Evolutionary conservation across 1,284 basidiomycete species (phyloP).

Genomic region (Termitomyces sp.): DNA sequence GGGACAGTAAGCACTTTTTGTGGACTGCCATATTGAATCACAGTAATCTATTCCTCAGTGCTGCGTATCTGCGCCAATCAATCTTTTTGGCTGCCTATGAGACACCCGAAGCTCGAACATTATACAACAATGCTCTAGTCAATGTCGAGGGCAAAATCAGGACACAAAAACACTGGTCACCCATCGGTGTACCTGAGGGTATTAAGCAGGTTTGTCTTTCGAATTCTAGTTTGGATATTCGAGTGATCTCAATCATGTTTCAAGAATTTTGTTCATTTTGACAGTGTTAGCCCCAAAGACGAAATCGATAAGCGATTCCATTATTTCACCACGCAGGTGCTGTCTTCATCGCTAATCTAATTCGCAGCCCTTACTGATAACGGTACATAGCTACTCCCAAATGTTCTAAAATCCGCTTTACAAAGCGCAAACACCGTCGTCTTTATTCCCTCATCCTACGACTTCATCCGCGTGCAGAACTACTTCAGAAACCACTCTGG

Average conservation of each 20-base stretch:
- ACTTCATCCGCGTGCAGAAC: conserved; percentile 91
- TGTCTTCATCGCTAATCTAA: conserved; percentile 14
- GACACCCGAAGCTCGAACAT: conserved; percentile 79
- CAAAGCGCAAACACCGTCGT: conserved; percentile 84
- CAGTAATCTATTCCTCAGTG: conserved; percentile 7
- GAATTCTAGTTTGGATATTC: neutral
- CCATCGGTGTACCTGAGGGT: conserved; percentile 74
- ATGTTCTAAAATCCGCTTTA: conserved; percentile 85
- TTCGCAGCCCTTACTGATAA: neutral
- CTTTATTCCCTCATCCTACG: conserved; percentile 93
- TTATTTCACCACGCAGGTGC: conserved; percentile 81
- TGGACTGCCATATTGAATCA: neutral
- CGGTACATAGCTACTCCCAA: conserved; percentile 62
- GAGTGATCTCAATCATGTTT: neutral
- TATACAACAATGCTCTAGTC: conserved; percentile 70
- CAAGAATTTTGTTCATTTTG: conserved; percentile 73
- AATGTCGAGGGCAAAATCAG: conserved; percentile 86
- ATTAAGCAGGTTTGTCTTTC: conserved; percentile 60
- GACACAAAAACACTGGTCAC: conserved; percentile 61
- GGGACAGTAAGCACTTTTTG: conserved; percentile 57
- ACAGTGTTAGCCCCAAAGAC: conserved; percentile 65
- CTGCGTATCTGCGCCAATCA: conserved; percentile 50
- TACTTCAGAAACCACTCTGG: conserved; percentile 71
- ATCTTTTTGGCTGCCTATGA: conserved; percentile 88
- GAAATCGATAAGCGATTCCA: conserved; percentile 87